Evolutionary conservation across 2,329 filamentous ascomycete genomes (phyloP).

Genomic region (Botrytis fabae): DNA sequence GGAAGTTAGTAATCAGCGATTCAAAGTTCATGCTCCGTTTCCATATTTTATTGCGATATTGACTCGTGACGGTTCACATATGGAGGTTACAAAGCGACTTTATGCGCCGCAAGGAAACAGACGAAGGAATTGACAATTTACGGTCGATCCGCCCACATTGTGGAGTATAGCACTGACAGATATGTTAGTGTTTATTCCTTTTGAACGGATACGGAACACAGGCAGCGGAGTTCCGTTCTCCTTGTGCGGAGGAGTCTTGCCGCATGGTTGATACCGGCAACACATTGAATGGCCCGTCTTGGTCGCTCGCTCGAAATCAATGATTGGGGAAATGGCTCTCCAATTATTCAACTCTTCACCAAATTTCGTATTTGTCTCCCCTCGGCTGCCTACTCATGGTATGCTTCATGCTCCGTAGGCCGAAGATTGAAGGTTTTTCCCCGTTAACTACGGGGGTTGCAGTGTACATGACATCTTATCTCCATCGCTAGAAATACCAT

Average conservation of each 20-base stretch:
- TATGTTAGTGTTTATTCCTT: neutral
- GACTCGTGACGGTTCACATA: neutral
- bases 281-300: conserved; percentile 2
- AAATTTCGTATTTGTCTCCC: neutral
- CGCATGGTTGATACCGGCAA: neutral
- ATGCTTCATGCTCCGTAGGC: neutral
- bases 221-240: conserved; percentile 8
- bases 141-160: neutral
- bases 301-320: neutral
- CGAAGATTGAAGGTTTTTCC: neutral
- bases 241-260: neutral
- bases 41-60: conserved; percentile 4
- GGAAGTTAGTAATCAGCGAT: neutral
- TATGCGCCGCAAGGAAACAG: conserved; percentile 5
- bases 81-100: neutral
- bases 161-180: neutral
- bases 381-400: neutral
- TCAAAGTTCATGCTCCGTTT: neutral
- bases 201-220: neutral
- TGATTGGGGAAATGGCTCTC: neutral
- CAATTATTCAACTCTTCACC: neutral
- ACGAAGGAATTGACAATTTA: conserved; percentile 1
- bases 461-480: neutral
- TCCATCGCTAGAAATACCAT: neutral
- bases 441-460: neutral